Conservation (phyloP, 2,329 filamentous ascomycete species). For the Sporothrix brasiliensis region DNA sequence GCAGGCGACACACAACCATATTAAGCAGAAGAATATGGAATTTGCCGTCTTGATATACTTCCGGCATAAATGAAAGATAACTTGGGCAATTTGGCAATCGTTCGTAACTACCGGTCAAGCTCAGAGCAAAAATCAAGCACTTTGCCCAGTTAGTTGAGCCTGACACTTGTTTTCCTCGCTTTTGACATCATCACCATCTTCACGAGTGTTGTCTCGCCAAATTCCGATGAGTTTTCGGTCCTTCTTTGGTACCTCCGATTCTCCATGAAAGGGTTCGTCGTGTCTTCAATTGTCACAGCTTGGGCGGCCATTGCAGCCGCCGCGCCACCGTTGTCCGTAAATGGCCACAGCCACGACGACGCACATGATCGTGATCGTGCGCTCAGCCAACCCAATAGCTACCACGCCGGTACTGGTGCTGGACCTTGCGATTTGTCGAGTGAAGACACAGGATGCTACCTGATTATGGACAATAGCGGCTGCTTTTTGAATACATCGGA, state of each 20-base stretch:
- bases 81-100: background rate
- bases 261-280: background rate
- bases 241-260: no score
- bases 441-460: slow-evolving; percentile 24
- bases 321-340: background rate
- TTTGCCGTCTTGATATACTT: no score
- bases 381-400: background rate
- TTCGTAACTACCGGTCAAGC: background rate
- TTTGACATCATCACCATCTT: no score
- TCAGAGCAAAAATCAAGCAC: background rate
- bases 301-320: background rate
- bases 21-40: no score
- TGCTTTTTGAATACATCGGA: slow-evolving; percentile 28
- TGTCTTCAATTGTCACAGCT: background rate
- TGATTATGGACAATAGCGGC: slow-evolving; percentile 29
- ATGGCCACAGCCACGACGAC: background rate
- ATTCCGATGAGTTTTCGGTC: no score
- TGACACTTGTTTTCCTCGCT: no score
- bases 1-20: no score
- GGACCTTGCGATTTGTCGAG: slow-evolving; percentile 27
- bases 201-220: no score
- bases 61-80: background rate
- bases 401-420: background rate
- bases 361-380: background rate
- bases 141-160: no score